A percentile compares a stretch with the other conserved stretches of the same genome.
Evolutionary conservation across 306 rosid species (phyloP).

Genomic region (Prunus salicina): DNA sequence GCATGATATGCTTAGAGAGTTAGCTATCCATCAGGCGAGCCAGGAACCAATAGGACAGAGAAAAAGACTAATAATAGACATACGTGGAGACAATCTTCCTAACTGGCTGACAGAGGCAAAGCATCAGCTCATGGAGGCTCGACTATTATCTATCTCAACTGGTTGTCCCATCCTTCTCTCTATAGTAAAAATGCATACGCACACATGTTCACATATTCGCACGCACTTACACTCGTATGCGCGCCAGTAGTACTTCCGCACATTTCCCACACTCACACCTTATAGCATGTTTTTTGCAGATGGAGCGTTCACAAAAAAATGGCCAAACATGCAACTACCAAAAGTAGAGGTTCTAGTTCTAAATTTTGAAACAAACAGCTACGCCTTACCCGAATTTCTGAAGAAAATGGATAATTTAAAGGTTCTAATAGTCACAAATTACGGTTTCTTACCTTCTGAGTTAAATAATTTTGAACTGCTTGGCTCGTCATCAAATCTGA

Average conservation of each 20-base stretch:
- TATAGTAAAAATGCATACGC: background rate
- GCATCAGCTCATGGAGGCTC: conserved; percentile 31
- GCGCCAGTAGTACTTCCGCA: background rate
- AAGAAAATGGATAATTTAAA: conserved; percentile 50
- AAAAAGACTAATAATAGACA: conserved; percentile 37
- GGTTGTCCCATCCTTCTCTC: conserved; percentile 34
- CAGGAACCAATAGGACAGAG: conserved; percentile 28
- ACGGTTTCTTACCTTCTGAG: conserved; percentile 32
- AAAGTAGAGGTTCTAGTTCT: conserved; percentile 55
- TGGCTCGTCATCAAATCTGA: conserved; percentile 21
- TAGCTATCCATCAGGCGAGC: conserved; percentile 40
- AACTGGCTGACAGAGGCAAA: conserved; percentile 41
- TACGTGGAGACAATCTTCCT: conserved; percentile 40
- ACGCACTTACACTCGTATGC: background rate
- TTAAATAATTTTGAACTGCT: conserved; percentile 38
- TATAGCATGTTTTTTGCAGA: conserved; percentile 36
- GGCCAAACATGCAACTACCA: conserved; percentile 44
- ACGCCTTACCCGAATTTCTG: conserved; percentile 43
- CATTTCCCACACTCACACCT: background rate
- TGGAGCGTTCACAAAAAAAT: conserved; percentile 39
- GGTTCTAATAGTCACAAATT: conserved; percentile 47
- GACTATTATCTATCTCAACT: conserved; percentile 51
- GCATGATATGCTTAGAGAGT: conserved; percentile 50
- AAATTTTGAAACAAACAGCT: conserved; percentile 35
- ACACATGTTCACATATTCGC: background rate